Evolutionary conservation across 106 monocot species (phyloP), one percentile per base, ranked within the genome.

Genomic region (Dioscorea alata): DNA sequence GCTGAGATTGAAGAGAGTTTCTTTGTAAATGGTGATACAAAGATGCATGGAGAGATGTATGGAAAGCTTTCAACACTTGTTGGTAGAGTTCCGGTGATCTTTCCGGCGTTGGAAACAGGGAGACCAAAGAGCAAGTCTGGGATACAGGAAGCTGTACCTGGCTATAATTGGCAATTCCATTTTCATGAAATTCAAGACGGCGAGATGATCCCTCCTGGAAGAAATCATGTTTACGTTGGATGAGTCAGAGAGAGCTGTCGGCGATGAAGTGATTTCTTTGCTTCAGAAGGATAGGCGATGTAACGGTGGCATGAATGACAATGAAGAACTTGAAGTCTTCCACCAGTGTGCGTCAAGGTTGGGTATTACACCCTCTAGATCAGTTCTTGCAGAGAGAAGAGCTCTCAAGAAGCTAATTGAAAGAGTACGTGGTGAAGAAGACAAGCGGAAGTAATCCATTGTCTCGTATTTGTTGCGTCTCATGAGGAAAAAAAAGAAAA

Each of bases 81-180:
- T 34, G 70, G 66, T 66, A 90, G 83, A 79, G 58, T 94, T 21
- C 58, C 83, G 66, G 79, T 50, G 15, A 81, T 88, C 20, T 88
- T 94, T 71, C 94, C 94, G 6, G 16, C 64, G 88, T 90, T 13
- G 85, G 90, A 73, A n/a, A n/a, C n/a, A n/a, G n/a, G n/a, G n/a
- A n/a, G n/a, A n/a, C n/a, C n/a, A n/a, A n/a, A n/a, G n/a, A 94
- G 85, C 62, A 85, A 80, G 59, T 85, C 90, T 18, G 90, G 90
- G 3, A 78, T 94, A 71, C 57, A 94, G 94, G 79, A 94, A 86
- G 79, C 80, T 94, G 68, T 94, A 94, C 72, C 76, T 94, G 95
- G 95, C 95, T 58, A 72, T 91, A 61, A 95, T 84, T 32, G 81
- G 75, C 32, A 85, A 95, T 28, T 81, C 82, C 14, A 59, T 91